Evolutionary conservation across 2,329 filamentous ascomycete species (phyloP).

Genomic region (Aspergillus viridinutans): DNA sequence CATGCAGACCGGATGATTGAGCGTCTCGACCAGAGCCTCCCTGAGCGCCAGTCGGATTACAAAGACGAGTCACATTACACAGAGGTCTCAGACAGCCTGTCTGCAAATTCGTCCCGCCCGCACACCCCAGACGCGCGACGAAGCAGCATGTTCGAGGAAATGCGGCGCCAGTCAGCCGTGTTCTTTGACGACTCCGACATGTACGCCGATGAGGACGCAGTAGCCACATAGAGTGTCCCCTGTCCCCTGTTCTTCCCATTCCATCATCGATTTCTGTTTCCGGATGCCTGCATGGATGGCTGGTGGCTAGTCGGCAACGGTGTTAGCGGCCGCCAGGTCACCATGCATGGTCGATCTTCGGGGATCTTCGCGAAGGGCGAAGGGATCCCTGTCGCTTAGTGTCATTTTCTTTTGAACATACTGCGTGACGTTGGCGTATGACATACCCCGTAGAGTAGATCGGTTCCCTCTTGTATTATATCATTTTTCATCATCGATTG

Average conservation of each 20-base stretch:
- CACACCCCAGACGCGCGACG: slow-evolving; percentile 19
- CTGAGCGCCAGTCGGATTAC: slow-evolving; percentile 21
- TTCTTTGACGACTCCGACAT: slow-evolving; percentile 43
- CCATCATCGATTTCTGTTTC: neutral
- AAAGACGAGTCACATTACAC: slow-evolving; percentile 20
- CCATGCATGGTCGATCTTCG: neutral
- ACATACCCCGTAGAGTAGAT: neutral
- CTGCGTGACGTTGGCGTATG: neutral
- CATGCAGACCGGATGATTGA: slow-evolving; percentile 17
- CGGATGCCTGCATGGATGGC: neutral
- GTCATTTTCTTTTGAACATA: neutral
- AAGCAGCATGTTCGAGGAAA: slow-evolving; percentile 40
- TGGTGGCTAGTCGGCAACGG: neutral
- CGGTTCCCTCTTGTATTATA: neutral
- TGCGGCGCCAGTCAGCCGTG: slow-evolving; percentile 44
- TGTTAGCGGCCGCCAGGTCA: neutral
- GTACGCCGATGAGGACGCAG: slow-evolving; percentile 25
- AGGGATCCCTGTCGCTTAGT: neutral
- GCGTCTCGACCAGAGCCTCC: slow-evolving; percentile 26
- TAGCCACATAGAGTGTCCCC: neutral
- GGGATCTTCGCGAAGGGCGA: neutral
- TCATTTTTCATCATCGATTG: neutral
- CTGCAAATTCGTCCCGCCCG: slow-evolving; percentile 16
- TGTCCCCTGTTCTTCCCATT: neutral
- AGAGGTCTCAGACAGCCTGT: slow-evolving; percentile 19